phyloP scores from a whole-genome alignment of 1,284 basidiomycete species.

The Phlebopus sp. region DNA sequence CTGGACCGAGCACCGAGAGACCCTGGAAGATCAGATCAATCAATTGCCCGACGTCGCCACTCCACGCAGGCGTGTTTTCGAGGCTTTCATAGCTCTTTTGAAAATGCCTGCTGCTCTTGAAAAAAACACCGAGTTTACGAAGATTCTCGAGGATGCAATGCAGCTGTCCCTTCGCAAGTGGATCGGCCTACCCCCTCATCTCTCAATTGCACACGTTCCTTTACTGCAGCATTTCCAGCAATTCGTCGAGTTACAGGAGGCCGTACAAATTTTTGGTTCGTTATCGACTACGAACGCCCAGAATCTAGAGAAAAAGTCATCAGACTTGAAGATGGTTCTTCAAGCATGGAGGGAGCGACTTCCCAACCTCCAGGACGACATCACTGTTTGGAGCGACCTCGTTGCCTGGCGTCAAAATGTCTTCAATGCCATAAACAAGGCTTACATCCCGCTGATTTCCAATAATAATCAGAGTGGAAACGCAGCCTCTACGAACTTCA shows the following conservation, averaged over 20 bases:
- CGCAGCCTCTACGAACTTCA: constrained; percentile 55
- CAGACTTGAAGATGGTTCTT: constrained; percentile 93
- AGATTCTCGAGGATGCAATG: constrained; percentile 93
- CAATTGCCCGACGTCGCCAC: constrained; percentile 85
- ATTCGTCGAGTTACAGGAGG: constrained; percentile 97
- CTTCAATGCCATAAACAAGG: constrained; percentile 93
- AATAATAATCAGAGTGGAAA: constrained; percentile 48
- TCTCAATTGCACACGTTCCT: constrained; percentile 92
- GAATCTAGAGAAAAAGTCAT: constrained; percentile 93
- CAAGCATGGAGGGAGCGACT: constrained; percentile 97
- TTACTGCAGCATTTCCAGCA: constrained; percentile 98
- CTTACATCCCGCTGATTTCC: constrained; percentile 89
- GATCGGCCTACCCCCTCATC: constrained; percentile 82
- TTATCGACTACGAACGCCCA: constrained; percentile 83
- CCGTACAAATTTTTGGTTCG: constrained; percentile 91
- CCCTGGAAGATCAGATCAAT: constrained; percentile 83
- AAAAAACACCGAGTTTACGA: constrained; percentile 79
- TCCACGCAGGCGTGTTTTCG: constrained; percentile 92
- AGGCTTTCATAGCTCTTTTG: constrained; percentile 88
- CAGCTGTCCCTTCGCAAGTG: constrained; percentile 96
- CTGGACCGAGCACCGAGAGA: constrained; percentile 82
- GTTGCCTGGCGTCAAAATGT: constrained; percentile 97
- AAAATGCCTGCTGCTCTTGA: constrained; percentile 65
- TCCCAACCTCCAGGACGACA: constrained; percentile 96
- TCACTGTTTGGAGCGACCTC: constrained; percentile 98